Evolutionary conservation across 2,329 filamentous ascomycete genomes (phyloP), one percentile per base, ranked within the genome.

Genomic region (Talaromyces sp.): DNA sequence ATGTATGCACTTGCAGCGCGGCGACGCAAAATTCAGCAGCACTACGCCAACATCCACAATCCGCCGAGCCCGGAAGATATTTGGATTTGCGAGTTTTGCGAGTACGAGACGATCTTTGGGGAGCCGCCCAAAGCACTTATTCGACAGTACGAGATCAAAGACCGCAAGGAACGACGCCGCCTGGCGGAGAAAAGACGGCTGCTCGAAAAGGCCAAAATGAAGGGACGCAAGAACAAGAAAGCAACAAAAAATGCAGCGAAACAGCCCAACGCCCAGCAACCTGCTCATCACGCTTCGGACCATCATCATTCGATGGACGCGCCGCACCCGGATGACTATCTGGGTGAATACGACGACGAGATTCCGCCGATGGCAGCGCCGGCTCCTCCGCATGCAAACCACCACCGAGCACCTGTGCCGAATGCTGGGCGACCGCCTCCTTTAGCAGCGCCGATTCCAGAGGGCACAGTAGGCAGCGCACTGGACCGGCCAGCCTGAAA

Each of bases 41-140:
- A 90, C 68, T 88, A 90, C 65, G 84, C 85, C 61, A 96, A 95
- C 73, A 86, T 85, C 64, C 87, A 90, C 68, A 88, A 90, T 69
- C 89, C 90, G 1, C 89, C 90, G 0, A 79, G 77, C 19, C 73
- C 79, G 1, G 89, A 91, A 66, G 91, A 96, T 64, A 84, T 92
- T 57, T 98, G 93, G 91, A 92, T 98, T 54, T 99, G 95, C 77
- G 91, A 97, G 71, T 98, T 98, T 73, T 99, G 95, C 80, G 95
- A 99, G 75, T 99, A 97, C 72, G 93, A 98, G 76, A 86, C 87
- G 58, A 97, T 99, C 56, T 98, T 96, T 73, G 93, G 93, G n/a
- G 84, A 84, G 58, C 90, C 90, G 2, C 95, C 95, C 0, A 84
- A 86, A 68, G 92, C 92, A 56, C 79, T 99, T 59, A 96, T 98